Base-by-base conservation (phyloP, 1,139 yeast genomes). In the Geotrichum macrosporum region DNA sequence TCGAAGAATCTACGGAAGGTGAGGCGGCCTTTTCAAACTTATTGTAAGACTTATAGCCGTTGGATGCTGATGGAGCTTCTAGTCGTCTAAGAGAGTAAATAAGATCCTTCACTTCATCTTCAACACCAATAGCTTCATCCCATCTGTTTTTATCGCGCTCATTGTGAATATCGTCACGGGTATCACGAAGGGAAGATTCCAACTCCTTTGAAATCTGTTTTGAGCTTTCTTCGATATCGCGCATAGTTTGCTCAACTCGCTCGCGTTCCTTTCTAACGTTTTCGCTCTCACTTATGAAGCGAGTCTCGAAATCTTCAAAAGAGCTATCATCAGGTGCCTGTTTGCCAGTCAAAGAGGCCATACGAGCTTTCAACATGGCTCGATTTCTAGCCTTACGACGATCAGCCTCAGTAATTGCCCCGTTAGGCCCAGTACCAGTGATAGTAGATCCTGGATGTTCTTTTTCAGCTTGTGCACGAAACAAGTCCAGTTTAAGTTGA, bases 331-430 rank as follows among this genome's bases (percentile, higher is more conserved):
- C 72, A 20, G 72, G 73, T 5, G 70, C 66, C 1, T 80, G 71
- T 53, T 80, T 80, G 1, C 96, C 97, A 0, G 96, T 88, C 56
- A 92, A 72, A 6, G 92, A 86, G 18, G 95, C 95, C 94, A 89
- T 87, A 55, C 95, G 74, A 37, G 89, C 84, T 55, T 81, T 81
- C 55, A 89, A 71, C 49, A 80, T 67, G 42, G 92, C 92, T 60
- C 84, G 82, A 36, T 86, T 80, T 57, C 77, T 81, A 42, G 88
- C 92, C 59, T 84, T 84, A 50, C 84, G 75, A 51, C 84, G 75
- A 61, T 89, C 96, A 13, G 78, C 68, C 31, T 86, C 95, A 3
- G 96, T 86, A 8, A 87, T 75, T 53, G 80, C 78, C 13, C 96
- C 96, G 58, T 82, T 78, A 31, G 88, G 82, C 1, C 96, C 96